phyloP scores from a whole-genome alignment of 352 stramenopile genomes.

The Globisporangium nodosum region DNA sequence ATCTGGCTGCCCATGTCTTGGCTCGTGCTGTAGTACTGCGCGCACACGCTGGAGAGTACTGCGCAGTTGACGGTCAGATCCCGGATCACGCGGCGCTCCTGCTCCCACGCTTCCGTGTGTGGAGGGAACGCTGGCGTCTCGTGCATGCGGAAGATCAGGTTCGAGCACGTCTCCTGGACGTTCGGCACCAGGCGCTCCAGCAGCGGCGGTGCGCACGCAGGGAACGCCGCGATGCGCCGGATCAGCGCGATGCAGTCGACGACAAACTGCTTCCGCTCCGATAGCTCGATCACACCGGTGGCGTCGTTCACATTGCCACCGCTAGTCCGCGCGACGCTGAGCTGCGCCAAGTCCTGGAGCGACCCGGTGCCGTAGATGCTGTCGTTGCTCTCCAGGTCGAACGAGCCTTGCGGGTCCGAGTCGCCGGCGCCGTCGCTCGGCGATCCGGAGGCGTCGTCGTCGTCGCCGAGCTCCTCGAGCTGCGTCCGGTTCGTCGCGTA shows the following conservation, averaged over 20 bases:
- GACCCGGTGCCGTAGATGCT: constrained; percentile 45
- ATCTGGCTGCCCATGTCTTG: constrained; percentile 51
- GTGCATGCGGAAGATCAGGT: constrained; percentile 43
- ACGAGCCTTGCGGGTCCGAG: constrained; percentile 23
- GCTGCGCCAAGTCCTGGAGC: constrained; percentile 66
- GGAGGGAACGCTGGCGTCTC: constrained; percentile 34
- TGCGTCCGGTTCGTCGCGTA: constrained; percentile 64
- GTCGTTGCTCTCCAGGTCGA: constrained; percentile 30
- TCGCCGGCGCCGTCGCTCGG: constrained; percentile 21
- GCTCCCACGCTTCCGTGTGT: constrained; percentile 37
- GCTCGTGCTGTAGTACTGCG: constrained; percentile 54
- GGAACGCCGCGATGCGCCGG: constrained; percentile 59
- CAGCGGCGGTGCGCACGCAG: constrained; percentile 42
- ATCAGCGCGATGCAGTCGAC: constrained; percentile 70
- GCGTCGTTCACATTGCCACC: constrained; percentile 21
- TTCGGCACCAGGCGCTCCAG: constrained; percentile 42
- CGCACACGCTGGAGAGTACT: constrained; percentile 53
- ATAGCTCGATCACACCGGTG: constrained; percentile 41
- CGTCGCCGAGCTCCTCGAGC: constrained; percentile 53
- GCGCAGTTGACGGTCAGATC: constrained; percentile 55
- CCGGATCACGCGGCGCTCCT: constrained; percentile 44
- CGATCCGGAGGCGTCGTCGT: constrained; percentile 23
- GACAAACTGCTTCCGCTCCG: constrained; percentile 64
- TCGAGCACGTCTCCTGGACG: constrained; percentile 35
- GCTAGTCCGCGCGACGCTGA: constrained; percentile 35